phyloP scores from a whole-genome alignment of 176 grass and related monocot species.

The Bothriochloa decipiens region DNA sequence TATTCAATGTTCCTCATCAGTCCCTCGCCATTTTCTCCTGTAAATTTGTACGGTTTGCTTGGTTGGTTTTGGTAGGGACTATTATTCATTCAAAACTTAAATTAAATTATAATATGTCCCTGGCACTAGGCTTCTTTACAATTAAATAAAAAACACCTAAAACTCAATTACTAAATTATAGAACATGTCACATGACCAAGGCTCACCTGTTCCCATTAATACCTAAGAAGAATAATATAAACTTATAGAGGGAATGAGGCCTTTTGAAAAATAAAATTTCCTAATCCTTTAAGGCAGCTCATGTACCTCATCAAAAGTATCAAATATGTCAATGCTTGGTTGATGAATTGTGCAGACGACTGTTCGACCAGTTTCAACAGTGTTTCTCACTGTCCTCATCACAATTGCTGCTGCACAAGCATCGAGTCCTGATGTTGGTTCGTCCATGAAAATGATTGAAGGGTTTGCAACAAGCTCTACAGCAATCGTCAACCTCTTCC shows the following conservation, averaged over 20 bases:
- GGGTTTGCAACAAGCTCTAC: constrained; percentile 34
- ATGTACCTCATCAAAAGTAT: constrained; percentile 29
- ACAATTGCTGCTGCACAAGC: constrained; percentile 29
- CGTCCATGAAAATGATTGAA: constrained; percentile 30
- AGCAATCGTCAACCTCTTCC: constrained; percentile 29
- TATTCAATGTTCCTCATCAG: neutral
- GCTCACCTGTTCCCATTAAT: neutral
- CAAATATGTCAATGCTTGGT: constrained; percentile 34
- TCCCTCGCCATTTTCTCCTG: neutral
- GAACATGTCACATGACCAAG: neutral
- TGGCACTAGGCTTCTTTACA: neutral
- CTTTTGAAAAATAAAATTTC: neutral
- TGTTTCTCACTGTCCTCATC: constrained; percentile 35
- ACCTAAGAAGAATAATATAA: neutral
- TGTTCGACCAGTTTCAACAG: constrained; percentile 28
- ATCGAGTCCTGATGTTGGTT: constrained; percentile 26
- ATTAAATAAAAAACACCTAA: neutral
- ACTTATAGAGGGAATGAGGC: too few species aligned
- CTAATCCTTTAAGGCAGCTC: neutral
- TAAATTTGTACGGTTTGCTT: neutral
- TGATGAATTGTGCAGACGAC: constrained; percentile 28
- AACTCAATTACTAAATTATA: constrained; percentile 1
- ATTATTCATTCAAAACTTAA: neutral
- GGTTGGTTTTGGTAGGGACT: neutral
- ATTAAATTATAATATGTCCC: neutral